Base-by-base conservation (phyloP, 805 yeast species). In the Peterozyma xylosa region DNA sequence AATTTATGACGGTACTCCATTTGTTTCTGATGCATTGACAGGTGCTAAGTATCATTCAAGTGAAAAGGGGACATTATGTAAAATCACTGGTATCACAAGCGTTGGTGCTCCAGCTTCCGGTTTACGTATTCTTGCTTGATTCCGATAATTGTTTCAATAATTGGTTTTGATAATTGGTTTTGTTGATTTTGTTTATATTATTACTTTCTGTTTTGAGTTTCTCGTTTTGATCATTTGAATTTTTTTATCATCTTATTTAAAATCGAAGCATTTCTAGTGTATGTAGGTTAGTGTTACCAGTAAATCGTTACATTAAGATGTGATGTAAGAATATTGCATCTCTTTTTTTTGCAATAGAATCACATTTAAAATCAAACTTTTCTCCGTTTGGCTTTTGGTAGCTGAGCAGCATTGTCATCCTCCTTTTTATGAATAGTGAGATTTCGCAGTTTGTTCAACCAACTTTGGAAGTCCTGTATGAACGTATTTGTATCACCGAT, bases 51-150 rank as follows among this genome's bases (percentile, higher is more conserved):
- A 93, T 59, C 85, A 84, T 52, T 70, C 79, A 7, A 72, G 77
- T 45, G 83, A 80, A 59, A 81, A 83, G 70, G 98, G 96, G 42
- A 76, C 78, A 53, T 56, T 87, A 33, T 91, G 96, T 66, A 67
- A 66, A 41, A 80, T 93, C 49, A 85, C 97, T 1, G 62, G 72
- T 41, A 70, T 95, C 48, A 83, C 96, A 3, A 68, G 73, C 43
- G 79, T 93, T 50, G 99, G 99, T 15, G 88, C 91, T 13, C 86
- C 93, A 15, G 93, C 96, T 10, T 83, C 96, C 11, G 98, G 98
- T 17, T 73, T 91, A 56, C 80, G 95, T 50, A 71, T 76, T 16
- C 46, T 58, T 45, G 27, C 27, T 21, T 21, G 27, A 21, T 21
- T 21, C n/a, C n/a, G n/a, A n/a, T n/a, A 7, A 5, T 21, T 21